A percentile compares a stretch with the other conserved stretches of the same genome.
Evolutionary conservation across 768 basidiomycete species (phyloP).

Genomic region (Saitozyma podzolica): DNA sequence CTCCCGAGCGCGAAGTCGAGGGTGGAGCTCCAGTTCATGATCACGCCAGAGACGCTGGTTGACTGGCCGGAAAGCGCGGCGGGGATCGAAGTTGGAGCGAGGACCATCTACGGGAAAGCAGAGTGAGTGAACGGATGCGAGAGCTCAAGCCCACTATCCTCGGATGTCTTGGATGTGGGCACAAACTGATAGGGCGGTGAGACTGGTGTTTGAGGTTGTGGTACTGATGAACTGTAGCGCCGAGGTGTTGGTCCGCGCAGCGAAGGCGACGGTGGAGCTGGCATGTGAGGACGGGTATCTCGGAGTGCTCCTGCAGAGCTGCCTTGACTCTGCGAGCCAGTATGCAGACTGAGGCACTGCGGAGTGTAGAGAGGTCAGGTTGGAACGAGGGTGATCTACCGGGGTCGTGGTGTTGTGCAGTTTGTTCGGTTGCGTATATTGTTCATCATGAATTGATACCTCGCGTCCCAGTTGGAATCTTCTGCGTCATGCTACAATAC

Average conservation of each 20-base stretch:
- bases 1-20: constrained; percentile 25
- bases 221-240: constrained; percentile 8
- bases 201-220: too few relatives aligned
- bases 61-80: constrained; percentile 32
- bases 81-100: constrained; percentile 19
- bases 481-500: too few relatives aligned
- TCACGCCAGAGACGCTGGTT: constrained; percentile 15
- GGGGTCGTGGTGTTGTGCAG: too few relatives aligned
- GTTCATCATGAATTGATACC: too few relatives aligned
- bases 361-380: too few relatives aligned
- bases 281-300: constrained; percentile 23
- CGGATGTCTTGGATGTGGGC: too few relatives aligned
- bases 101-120: constrained; percentile 31
- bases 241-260: constrained; percentile 11
- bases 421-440: too few relatives aligned
- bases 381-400: too few relatives aligned
- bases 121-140: constrained; percentile 24
- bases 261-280: constrained; percentile 14
- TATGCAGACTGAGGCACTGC: not conserved
- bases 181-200: too few relatives aligned
- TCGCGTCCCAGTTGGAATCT: too few relatives aligned
- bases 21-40: constrained; percentile 22
- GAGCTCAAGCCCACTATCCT: too few relatives aligned
- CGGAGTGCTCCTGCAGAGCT: constrained; percentile 35
- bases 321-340: constrained; percentile 23